phyloP scores from a whole-genome alignment of 2,329 filamentous ascomycete genomes.

The Cytospora piceicola region DNA sequence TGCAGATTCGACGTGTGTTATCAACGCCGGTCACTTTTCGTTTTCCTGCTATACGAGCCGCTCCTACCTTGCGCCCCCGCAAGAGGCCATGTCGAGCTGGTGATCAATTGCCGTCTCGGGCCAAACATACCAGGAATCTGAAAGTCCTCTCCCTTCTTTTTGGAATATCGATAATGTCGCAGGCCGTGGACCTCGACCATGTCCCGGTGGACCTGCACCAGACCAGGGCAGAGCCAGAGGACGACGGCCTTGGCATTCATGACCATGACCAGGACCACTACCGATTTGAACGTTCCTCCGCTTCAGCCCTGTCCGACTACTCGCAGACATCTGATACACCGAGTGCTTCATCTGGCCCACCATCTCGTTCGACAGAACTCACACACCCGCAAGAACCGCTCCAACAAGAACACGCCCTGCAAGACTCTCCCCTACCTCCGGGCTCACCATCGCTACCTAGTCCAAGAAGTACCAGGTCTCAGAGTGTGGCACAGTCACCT shows the following conservation, averaged over 20 bases:
- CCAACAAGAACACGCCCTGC: slow-evolving; percentile 15
- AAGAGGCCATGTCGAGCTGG: slow-evolving; percentile 27
- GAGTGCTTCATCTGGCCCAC: slow-evolving; percentile 30
- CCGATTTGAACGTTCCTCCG: slow-evolving; percentile 23
- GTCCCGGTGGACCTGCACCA: slow-evolving; percentile 23
- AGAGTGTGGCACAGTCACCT: slow-evolving; percentile 39
- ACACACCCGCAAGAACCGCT: slow-evolving; percentile 17
- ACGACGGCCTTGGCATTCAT: slow-evolving; percentile 26
- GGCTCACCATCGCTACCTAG: slow-evolving; percentile 33
- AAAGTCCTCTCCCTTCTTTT: slow-evolving; percentile 22
- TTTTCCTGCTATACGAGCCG: slow-evolving; percentile 10
- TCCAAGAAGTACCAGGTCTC: slow-evolving; percentile 38
- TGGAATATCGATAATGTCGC: slow-evolving; percentile 28
- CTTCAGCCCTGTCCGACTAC: slow-evolving; percentile 16
- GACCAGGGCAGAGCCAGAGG: slow-evolving; percentile 22
- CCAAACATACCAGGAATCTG: slow-evolving; percentile 18
- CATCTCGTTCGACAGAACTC: slow-evolving; percentile 18
- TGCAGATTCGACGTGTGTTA: slow-evolving; percentile 20
- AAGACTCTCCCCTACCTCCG: slow-evolving; percentile 20
- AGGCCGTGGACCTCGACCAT: slow-evolving; percentile 21
- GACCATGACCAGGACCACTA: slow-evolving; percentile 32
- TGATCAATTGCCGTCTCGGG: slow-evolving; percentile 26
- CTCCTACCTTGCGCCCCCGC: slow-evolving; percentile 7
- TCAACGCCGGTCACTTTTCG: slow-evolving; percentile 24
- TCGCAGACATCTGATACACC: slow-evolving; percentile 31